These are phyloP conservation scores for Lichtheimia ramosa DNA, from an alignment of 371 early-diverging fungal genomes.

Conservation along the genomic window DNA sequence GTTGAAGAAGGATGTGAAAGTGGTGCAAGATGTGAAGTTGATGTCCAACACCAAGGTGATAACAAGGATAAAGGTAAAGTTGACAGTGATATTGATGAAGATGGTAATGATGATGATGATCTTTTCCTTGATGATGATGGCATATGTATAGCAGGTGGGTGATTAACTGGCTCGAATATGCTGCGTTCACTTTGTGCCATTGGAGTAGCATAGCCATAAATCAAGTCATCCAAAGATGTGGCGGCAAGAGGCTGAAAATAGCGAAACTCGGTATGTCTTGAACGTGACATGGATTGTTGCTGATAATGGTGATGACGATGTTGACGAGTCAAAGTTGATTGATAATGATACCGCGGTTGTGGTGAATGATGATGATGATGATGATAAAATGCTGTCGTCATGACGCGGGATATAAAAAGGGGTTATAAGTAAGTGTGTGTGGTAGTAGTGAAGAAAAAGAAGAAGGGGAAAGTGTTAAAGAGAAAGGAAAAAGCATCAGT, in stretches of 20 bases:
- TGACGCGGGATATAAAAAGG: not conserved
- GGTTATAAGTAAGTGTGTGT: not conserved
- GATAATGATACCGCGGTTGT: constrained; percentile 1
- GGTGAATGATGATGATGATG: not conserved
- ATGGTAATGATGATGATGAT: not conserved
- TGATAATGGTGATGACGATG: not conserved
- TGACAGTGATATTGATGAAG: not conserved
- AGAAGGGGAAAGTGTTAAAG: not conserved
- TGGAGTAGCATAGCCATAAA: constrained; percentile 5
- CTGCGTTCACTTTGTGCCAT: constrained; percentile 8
- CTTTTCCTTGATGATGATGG: not conserved
- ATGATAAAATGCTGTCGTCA: not conserved
- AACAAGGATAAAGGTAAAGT: too few species aligned
- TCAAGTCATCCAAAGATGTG: constrained; percentile 2
- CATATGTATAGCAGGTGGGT: constrained; percentile 1
- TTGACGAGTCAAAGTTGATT: not conserved
- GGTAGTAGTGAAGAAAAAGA: not conserved
- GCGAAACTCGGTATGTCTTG: not conserved
- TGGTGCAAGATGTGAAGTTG: not conserved
- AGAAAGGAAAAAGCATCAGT: not conserved
- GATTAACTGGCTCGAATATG: constrained; percentile 1
- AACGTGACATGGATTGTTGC: not conserved
- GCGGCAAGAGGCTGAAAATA: not conserved
- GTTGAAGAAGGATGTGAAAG: not conserved
- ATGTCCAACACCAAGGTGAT: too few species aligned